phyloP scores from a whole-genome alignment of 306 rosid genomes.

The Carpinus viminea region DNA sequence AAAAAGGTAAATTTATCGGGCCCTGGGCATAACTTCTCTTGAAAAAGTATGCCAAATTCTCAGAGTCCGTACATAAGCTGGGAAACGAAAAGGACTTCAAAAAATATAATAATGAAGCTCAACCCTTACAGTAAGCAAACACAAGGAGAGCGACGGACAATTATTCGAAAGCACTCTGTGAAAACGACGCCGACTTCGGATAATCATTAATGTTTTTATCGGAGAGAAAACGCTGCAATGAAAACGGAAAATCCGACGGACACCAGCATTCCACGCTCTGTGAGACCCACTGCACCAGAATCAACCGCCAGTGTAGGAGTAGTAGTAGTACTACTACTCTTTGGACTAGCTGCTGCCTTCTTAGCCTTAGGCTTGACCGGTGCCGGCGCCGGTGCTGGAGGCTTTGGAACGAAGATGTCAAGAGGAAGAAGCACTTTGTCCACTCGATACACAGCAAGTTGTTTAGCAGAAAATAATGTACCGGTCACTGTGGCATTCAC shows the following conservation, averaged over 20 bases:
- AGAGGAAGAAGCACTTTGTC: constrained; percentile 61
- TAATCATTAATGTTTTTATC: not conserved
- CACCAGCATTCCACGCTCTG: constrained; percentile 13
- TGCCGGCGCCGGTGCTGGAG: constrained; percentile 37
- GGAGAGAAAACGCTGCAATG: constrained; percentile 18
- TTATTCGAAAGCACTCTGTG: constrained; percentile 31
- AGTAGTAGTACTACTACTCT: not conserved
- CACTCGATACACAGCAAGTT: constrained; percentile 53
- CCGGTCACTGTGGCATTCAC: constrained; percentile 52
- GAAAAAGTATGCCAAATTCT: no score
- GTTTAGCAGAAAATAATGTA: constrained; percentile 46
- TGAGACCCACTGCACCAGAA: no score
- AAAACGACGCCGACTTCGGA: constrained; percentile 2
- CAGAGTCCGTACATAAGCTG: no score
- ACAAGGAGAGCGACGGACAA: not conserved
- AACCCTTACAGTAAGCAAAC: not conserved
- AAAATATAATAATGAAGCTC: not conserved
- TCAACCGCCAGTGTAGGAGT: no score
- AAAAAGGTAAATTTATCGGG: no score
- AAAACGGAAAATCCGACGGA: constrained; percentile 32
- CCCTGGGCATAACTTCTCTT: no score
- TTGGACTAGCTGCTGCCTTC: constrained; percentile 18
- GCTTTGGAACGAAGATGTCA: constrained; percentile 37
- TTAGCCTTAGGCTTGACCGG: constrained; percentile 36
- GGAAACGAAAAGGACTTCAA: no score